Evolutionary conservation across 1,139 yeast species (phyloP), one percentile per base, ranked within the genome.

Genomic region (Geotrichum reessii): DNA sequence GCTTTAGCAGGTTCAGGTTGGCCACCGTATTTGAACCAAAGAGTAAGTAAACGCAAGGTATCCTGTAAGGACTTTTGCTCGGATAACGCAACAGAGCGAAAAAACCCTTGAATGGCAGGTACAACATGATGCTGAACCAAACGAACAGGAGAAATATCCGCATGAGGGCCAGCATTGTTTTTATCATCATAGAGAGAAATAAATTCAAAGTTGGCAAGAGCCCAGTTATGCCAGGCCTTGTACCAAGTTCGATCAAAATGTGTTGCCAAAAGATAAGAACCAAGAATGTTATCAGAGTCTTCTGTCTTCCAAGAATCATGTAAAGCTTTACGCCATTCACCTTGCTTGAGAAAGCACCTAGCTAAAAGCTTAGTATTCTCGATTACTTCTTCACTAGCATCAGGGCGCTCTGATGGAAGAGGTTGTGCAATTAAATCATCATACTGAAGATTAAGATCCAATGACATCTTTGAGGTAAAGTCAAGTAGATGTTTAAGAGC

Each of bases 171-270:
- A 24, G 72, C 67, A 5, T 65, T 67, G 4, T 65, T 63, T 21
- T 69, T 70, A 46, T 64, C 59, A 28, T 63, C 59, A 49, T 57
- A 52, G 56, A 86, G 78, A 0, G 97, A 87, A 31, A 93, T 88
- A 1, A 92, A 97, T 69, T 92, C 97, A 71, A 91, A 95, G 71
- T 95, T 95, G 0, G 99, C 97, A 67, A 95, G 76, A 0, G 99
- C 99, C 99, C 99, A 95, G 69, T 91, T 92, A 69, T 95, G 99
- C 99, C 99, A 95, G 24, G 99, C 99, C 68, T 95, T 93, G 70
- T 95, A 95, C 97, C 99, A 95, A 50, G 82, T 81, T 53, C 82
- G 80, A 70, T 93, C 98, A 71, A 93, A 93, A 70, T 92, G 97
- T 0, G 99, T 93, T 0, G 99, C 98, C 64, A 93, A 78, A 60